phyloP scores from a whole-genome alignment of 2,329 filamentous ascomycete genomes.

The Pseudogymnoascus sp. region DNA sequence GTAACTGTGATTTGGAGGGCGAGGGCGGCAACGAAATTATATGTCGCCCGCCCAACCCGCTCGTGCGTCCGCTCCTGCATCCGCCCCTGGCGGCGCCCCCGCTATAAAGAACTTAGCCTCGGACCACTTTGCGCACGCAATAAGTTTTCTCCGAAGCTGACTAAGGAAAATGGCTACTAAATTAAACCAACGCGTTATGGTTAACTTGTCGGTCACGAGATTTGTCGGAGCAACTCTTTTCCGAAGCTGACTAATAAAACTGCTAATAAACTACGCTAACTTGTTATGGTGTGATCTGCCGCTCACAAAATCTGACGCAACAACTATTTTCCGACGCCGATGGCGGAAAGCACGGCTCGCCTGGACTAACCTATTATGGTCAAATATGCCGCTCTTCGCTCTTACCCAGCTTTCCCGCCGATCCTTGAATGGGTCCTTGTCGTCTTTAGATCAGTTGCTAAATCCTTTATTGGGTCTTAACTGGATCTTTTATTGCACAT shows the following conservation, averaged over 20 bases:
- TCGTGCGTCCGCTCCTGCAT: conserved; percentile 1
- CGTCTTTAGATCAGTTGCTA: not conserved
- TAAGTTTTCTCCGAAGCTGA: not conserved
- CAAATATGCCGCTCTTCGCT: not conserved
- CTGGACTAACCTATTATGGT: not conserved
- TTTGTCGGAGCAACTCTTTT: not conserved
- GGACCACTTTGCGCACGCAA: not conserved
- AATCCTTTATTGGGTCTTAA: not conserved
- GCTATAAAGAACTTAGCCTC: not conserved
- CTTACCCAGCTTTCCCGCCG: not conserved
- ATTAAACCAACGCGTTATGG: not conserved
- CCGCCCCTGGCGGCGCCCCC: not conserved
- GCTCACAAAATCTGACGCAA: not conserved
- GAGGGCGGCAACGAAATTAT: not conserved
- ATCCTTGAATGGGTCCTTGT: not conserved
- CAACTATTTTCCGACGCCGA: not conserved
- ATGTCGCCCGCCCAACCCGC: not conserved
- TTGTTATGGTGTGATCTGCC: not conserved
- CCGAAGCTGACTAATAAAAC: not conserved
- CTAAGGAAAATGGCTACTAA: not conserved
- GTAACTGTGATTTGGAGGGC: not conserved
- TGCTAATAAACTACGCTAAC: no score
- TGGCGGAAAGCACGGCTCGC: not conserved
- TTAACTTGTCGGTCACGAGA: not conserved
- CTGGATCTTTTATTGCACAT: not conserved